These are phyloP conservation scores for Agastache rugosa DNA, from an alignment of 257 asterid genomes.

Conservation along the genomic window DNA sequence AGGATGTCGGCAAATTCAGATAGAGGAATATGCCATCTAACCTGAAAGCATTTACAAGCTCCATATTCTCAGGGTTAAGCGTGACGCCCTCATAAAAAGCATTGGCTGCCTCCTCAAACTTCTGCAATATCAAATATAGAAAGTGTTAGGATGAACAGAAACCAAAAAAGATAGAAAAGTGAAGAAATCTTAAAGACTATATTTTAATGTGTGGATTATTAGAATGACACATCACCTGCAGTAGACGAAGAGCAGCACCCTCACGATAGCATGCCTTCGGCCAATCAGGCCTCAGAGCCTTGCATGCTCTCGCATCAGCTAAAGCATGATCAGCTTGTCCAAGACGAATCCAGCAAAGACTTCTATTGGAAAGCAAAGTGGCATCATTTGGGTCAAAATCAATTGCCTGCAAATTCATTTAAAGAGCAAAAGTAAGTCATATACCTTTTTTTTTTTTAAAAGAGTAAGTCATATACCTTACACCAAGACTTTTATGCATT, in stretches of 20 bases:
- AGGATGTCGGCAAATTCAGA: background rate
- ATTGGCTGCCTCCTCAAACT: constrained; percentile 91
- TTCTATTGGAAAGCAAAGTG: constrained; percentile 83
- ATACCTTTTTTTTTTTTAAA: too few relatives aligned
- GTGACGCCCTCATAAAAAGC: constrained; percentile 92
- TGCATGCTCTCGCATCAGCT: constrained; percentile 82
- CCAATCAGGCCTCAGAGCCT: constrained; percentile 94
- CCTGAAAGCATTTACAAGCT: constrained; percentile 97
- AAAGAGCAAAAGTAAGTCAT: constrained; percentile 7
- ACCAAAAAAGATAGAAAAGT: background rate
- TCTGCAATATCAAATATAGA: constrained; percentile 52
- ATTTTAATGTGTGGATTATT: background rate
- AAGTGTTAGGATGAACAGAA: constrained; percentile 8
- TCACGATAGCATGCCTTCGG: constrained; percentile 93
- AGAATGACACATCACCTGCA: constrained; percentile 56
- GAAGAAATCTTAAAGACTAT: background rate
- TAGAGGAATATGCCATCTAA: constrained; percentile 26
- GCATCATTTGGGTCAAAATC: constrained; percentile 90
- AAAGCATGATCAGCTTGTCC: constrained; percentile 94
- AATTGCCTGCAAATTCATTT: constrained; percentile 69
- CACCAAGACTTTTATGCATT: background rate
- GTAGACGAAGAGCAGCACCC: constrained; percentile 87
- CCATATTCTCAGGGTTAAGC: constrained; percentile 84
- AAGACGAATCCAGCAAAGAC: constrained; percentile 86
- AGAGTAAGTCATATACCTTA: background rate